Evolutionary conservation across 2,329 filamentous ascomycete genomes (phyloP).

Genomic region (Nannizziopsis barbatae): DNA sequence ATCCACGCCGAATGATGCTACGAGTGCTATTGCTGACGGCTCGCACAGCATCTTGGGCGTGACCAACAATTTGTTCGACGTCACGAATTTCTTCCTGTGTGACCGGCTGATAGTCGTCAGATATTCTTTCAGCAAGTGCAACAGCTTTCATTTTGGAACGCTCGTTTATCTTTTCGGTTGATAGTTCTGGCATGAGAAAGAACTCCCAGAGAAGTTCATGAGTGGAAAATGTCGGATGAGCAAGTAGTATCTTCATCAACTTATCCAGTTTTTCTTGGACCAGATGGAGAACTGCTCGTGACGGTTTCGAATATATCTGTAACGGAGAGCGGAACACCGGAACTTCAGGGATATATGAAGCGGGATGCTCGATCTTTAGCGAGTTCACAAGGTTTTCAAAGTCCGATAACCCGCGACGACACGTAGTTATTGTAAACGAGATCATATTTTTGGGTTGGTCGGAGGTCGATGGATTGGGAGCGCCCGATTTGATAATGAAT

Average conservation of each 20-base stretch:
- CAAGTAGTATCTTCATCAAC: constrained; percentile 75
- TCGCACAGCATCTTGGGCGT: constrained; percentile 80
- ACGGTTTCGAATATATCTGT: constrained; percentile 84
- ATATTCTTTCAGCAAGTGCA: constrained; percentile 67
- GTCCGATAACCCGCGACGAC: constrained; percentile 72
- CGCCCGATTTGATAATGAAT: constrained; percentile 86
- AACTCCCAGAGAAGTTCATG: constrained; percentile 99
- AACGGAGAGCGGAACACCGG: constrained; percentile 74
- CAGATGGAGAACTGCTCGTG: constrained; percentile 72
- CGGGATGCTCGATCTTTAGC: constrained; percentile 78
- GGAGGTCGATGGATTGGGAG: constrained; percentile 44
- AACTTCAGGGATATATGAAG: constrained; percentile 82
- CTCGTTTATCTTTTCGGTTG: constrained; percentile 79
- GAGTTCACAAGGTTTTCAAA: constrained; percentile 84
- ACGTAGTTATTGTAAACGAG: constrained; percentile 83
- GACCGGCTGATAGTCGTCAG: constrained; percentile 78
- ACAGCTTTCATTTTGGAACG: constrained; percentile 79
- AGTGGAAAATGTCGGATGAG: constrained; percentile 83
- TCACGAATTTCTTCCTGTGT: constrained; percentile 60
- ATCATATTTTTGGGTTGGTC: constrained; percentile 49
- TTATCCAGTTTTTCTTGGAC: constrained; percentile 76
- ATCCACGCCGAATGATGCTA: constrained; percentile 68
- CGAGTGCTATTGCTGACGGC: constrained; percentile 73
- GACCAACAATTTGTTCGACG: constrained; percentile 84
- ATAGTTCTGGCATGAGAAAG: constrained; percentile 89